Evolutionary conservation across 768 basidiomycete genomes (phyloP), one percentile per base, ranked within the genome.

Genomic region (Coprinellus aureogranulatus): DNA sequence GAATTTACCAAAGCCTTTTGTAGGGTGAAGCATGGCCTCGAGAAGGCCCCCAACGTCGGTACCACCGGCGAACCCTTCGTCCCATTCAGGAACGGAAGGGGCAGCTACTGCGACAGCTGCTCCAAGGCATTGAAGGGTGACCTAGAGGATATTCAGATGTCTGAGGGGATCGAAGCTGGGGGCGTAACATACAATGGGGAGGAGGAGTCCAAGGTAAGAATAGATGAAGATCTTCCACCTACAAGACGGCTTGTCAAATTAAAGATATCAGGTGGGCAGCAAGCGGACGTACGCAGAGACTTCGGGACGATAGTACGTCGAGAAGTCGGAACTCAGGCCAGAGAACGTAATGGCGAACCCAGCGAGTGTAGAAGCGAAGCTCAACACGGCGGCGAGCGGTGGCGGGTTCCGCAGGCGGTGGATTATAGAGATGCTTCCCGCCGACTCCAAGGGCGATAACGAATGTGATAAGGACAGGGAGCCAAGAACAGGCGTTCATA

Each of bases 401-500:
- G 1, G 87, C 83, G 1, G 90, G 85, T 10, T 65, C 71, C 1
- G 75, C 70, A 0, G 82, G 74, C 34, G 78, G 75, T 1, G 75
- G 76, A 51, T 76, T 79, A 16, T 72, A 71, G 11, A 94, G 73
- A 61, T 92, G 77, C 61, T 89, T 87, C 0, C 86, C 90, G 0
- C 89, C 84, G n/a, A 90, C 75, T 2, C 88, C 90, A 12, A 89
- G 71, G 9, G 83, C 84, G 53, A 93, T 80, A 30, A 91, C 61
- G 67, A 87, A 92, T 9, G 85, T 81, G 53, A 93, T 72, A n/a
- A 90, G 65, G 18, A 90, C 81, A 0, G 92, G 92, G 18, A 92
- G 77, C 90, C 91, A 92, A 1, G 87, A 76, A 2, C n/a, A 88
- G 58, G 10, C 84, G 80, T 63, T 92, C 91, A 63, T 90, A 93